phyloP scores from a whole-genome alignment of 23 red algal species.

The Gracilaria domingensis region DNA sequence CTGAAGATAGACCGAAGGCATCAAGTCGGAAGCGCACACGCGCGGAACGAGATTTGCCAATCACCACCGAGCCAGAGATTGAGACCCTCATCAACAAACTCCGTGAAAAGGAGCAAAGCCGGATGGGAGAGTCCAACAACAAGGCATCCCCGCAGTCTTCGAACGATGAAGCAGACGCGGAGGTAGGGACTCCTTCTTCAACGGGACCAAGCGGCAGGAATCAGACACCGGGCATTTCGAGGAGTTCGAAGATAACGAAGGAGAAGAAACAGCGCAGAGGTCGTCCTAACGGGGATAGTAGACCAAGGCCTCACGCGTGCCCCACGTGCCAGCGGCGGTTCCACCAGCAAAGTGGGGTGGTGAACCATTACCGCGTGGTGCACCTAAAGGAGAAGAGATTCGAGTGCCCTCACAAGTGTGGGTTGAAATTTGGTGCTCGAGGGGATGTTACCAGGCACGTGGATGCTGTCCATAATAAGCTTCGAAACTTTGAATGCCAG shows the following conservation, averaged over 20 bases:
- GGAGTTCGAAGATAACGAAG: background rate
- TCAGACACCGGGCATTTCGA: background rate
- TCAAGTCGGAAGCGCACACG: background rate
- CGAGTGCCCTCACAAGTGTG: constrained; percentile 6
- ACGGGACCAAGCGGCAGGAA: background rate
- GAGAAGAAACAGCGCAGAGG: background rate
- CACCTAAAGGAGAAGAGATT: constrained; percentile 22
- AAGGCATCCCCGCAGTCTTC: background rate
- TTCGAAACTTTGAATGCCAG: background rate
- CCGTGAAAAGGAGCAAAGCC: background rate
- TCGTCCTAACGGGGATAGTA: background rate
- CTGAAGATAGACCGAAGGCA: background rate
- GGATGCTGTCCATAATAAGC: constrained; percentile 18
- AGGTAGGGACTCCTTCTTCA: background rate
- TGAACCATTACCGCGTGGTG: constrained; percentile 11
- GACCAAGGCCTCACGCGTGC: background rate
- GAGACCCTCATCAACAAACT: background rate
- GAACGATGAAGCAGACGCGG: background rate
- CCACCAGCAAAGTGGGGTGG: constrained; percentile 15
- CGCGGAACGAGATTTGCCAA: background rate
- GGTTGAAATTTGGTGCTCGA: constrained; percentile 16
- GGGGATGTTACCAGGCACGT: constrained; percentile 45
- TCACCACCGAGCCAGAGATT: background rate
- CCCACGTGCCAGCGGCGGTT: constrained; percentile 2
- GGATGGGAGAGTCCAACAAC: background rate